Evolutionary conservation across 176 grass and related monocot genomes (phyloP), one percentile per base, ranked within the genome.

Genomic region (Alopecurus myosuroides): DNA sequence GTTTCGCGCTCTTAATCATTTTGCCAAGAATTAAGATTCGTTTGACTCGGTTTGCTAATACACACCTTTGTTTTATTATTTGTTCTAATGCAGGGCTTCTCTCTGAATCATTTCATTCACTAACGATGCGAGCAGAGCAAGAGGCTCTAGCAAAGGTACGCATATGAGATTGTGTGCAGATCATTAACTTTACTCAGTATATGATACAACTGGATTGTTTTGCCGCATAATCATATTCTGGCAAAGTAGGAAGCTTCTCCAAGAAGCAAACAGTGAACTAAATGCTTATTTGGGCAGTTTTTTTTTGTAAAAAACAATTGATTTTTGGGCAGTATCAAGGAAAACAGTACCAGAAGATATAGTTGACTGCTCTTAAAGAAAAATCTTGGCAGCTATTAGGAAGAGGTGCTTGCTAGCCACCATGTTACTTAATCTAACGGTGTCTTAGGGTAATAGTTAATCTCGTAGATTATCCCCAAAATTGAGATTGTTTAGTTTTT

Each of bases 61-160:
- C 48, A 13, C 11, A 17, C 18, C 15, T 15, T 41, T 76, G 28
- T 46, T 18, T 28, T 53, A 29, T 20, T 86, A 3, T 36, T 70
- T 81, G 34, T n/a, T 23, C 18, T 61, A 72, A 14, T 81, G 37
- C 86, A 94, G 91, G 83, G 40, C 88, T 94, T 83, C 97, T 99
- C 50, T 88, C 84, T 73, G 91, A 94, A 84, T 89, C 91, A 19
- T 92, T 99, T 80, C 86, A 86, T 74, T 70, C 62, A 50, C 84
- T 99, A 68, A 94, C 73, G 33, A 82, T 84, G 70, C 89, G 51
- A 57, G 72, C 87, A 9, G 97, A 99, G 56, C 77, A 92, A 55
- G 88, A 94, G 41, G 91, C 88, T 70, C 65, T 99, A 84, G 84
- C 88, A 62, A 99, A 92, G 97, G 97, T 98, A 77, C 53, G 81